Evolutionary conservation across 805 yeast genomes (phyloP).

Genomic region (Diddensiella santjacobensis): DNA sequence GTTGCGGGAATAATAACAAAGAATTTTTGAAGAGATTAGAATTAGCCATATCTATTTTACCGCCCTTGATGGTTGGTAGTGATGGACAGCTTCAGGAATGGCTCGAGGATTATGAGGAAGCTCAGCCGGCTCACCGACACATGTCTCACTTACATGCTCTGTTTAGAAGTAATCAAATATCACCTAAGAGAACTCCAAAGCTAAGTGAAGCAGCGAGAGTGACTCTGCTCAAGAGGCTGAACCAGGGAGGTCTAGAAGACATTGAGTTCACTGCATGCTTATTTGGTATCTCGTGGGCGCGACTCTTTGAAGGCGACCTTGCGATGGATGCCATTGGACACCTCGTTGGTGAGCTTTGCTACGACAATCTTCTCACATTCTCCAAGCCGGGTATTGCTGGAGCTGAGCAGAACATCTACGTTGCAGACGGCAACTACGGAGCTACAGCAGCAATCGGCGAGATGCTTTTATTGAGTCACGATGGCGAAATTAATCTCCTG

Average conservation of each 20-base stretch:
- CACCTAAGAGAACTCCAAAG: conserved; percentile 8
- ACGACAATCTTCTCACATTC: conserved; percentile 10
- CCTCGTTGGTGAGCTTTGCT: conserved; percentile 10
- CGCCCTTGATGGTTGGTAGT: conserved; percentile 8
- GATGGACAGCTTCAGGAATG: conserved; percentile 15
- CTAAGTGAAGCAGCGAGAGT: conserved; percentile 5
- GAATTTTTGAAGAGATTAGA: not conserved
- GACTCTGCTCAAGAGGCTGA: conserved; percentile 1
- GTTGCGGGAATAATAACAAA: not conserved
- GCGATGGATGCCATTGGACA: conserved; percentile 6
- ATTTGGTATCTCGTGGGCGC: conserved; percentile 7
- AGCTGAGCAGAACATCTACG: conserved; percentile 10
- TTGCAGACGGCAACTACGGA: conserved; percentile 15
- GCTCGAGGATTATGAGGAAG: conserved; percentile 15
- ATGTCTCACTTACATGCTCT: conserved; percentile 13
- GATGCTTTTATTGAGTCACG: conserved; percentile 9
- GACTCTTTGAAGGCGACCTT: conserved; percentile 4
- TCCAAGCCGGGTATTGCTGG: conserved; percentile 11
- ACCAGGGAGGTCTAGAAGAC: conserved; percentile 8
- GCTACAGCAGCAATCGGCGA: conserved; percentile 11
- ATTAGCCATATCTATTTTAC: not conserved
- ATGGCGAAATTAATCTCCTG: conserved; percentile 4
- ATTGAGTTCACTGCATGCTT: conserved; percentile 10
- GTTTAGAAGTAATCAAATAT: conserved; percentile 6
- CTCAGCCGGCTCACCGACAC: conserved; percentile 16